phyloP scores from a whole-genome alignment of 345 rosid species.

The Salix exigua region DNA sequence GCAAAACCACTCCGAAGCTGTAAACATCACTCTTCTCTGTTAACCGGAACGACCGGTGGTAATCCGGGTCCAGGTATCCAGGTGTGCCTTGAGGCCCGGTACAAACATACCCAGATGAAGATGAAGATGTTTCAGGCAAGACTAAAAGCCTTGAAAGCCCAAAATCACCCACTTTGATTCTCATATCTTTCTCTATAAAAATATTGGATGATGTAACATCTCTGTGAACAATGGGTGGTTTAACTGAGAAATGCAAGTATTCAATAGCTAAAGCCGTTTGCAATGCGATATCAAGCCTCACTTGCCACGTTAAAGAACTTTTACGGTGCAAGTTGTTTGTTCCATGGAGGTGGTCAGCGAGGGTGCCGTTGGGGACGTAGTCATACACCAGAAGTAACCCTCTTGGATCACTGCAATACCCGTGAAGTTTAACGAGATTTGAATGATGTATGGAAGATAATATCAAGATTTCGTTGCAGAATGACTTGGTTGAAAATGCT shows the following conservation, averaged over 20 bases:
- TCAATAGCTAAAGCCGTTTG: conserved; percentile 72
- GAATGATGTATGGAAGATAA: conserved; percentile 79
- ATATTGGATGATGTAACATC: conserved; percentile 82
- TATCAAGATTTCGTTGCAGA: conserved; percentile 88
- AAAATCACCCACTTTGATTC: conserved; percentile 78
- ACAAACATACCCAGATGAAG: conserved; percentile 57
- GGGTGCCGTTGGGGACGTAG: conserved; percentile 81
- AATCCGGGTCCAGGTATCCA: conserved; percentile 88
- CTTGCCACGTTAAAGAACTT: conserved; percentile 52
- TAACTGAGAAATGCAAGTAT: conserved; percentile 64
- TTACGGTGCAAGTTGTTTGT: conserved; percentile 26
- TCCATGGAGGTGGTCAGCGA: conserved; percentile 85
- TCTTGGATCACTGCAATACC: conserved; percentile 93
- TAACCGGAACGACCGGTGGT: conserved; percentile 78
- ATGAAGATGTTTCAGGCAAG: conserved; percentile 42
- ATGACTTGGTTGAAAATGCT: conserved; percentile 64
- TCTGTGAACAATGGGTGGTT: conserved; percentile 74
- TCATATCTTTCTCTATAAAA: conserved; percentile 81
- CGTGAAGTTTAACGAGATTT: conserved; percentile 84
- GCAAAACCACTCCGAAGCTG: conserved; percentile 76
- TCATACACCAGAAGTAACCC: conserved; percentile 84
- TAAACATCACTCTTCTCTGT: conserved; percentile 93
- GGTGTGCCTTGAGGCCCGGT: conserved; percentile 98
- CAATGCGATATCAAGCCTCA: conserved; percentile 74
- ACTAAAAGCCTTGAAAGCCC: conserved; percentile 76